Conservation (phyloP, 495 filamentous ascomycete species). For the Mytilinidion resinicola region DNA sequence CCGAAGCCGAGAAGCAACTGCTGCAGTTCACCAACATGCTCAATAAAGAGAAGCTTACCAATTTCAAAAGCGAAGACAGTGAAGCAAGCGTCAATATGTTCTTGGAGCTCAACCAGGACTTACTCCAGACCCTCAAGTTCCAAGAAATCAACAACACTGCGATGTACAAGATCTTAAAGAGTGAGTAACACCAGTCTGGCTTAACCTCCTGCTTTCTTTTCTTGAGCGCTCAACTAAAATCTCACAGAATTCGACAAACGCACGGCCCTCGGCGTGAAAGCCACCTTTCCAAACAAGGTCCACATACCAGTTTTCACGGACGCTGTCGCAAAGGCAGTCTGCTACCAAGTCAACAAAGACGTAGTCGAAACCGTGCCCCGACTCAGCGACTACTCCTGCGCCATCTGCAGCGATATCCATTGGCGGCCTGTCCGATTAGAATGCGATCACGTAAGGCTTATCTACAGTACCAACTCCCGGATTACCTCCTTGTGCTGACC, state of each 20-base stretch:
- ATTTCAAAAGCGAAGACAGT: conserved; percentile 55
- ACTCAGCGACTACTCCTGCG: conserved; percentile 65
- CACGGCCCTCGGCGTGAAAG: conserved; percentile 56
- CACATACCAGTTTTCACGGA: conserved; percentile 46
- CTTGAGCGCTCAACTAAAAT: conserved; percentile 11
- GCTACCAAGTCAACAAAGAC: conserved; percentile 56
- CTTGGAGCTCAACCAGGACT: conserved; percentile 54
- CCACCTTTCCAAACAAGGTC: conserved; percentile 49
- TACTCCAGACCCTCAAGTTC: conserved; percentile 62
- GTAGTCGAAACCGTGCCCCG: conserved; percentile 62
- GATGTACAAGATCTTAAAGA: conserved; percentile 71
- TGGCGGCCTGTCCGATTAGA: conserved; percentile 61
- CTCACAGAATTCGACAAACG: conserved; percentile 69
- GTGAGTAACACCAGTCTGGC: conserved; percentile 36
- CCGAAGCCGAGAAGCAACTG: conserved; percentile 42
- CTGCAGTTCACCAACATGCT: conserved; percentile 28
- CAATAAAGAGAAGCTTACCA: conserved; percentile 42
- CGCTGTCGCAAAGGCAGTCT: conserved; percentile 57
- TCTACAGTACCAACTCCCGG: too few species aligned
- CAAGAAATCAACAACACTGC: conserved; percentile 67
- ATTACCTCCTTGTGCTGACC: too few species aligned
- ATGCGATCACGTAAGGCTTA: conserved; percentile 45
- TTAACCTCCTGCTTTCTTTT: conserved; percentile 1
- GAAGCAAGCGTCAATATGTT: conserved; percentile 53
- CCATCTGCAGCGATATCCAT: conserved; percentile 61